Base-by-base conservation (phyloP, 73 alveolate species). In the Uronychia binucleata region DNA sequence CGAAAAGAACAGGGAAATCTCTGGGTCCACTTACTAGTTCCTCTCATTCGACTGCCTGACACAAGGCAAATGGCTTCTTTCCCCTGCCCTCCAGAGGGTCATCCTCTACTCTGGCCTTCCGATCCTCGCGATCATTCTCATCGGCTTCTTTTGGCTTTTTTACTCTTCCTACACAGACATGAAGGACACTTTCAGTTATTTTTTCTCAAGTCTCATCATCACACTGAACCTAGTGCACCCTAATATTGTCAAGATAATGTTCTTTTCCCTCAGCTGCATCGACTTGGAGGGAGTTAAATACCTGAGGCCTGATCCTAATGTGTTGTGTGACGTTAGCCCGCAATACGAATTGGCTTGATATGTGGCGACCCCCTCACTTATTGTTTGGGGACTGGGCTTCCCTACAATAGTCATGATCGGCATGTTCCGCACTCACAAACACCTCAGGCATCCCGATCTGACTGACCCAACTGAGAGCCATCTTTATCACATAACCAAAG, bases 31-130 rank as follows among this genome's bases (percentile, higher is more conserved):
- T 46, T 46, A 11, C 67, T 27, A 26, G 30, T 26, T 75, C 5
- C 28, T 75, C 11, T 75, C 81, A 28, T 75, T 75, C 58, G 81
- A 75, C 27, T 75, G 81, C 58, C 58, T 75, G 5, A 8, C 32
- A 5, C 57, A 28, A 28, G 81, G 81, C 58, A 28, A 26, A 28
- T 75, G 81, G 81, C 27, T 75, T 1, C 58, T 67, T 28, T 75
- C 32, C 58, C 58, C 58, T 28, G 81, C 81, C 8, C 81, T 75
- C 59, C 81, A 75, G 27, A 25, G 30, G 30, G 81, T 75, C 30
- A 75, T 75, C n/a, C 5, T 75, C 26, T 28, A 28, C 27, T 25
- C 81, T 5, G 1, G 19, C 35, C 58, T 75, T 5, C 81, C 81
- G 1, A 8, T 75, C 1, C 27, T 27, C 1, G 81, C 32, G 30